These are phyloP conservation scores for Candida chilensis DNA, from an alignment of 805 yeast genomes.

Conservation along the genomic window DNA sequence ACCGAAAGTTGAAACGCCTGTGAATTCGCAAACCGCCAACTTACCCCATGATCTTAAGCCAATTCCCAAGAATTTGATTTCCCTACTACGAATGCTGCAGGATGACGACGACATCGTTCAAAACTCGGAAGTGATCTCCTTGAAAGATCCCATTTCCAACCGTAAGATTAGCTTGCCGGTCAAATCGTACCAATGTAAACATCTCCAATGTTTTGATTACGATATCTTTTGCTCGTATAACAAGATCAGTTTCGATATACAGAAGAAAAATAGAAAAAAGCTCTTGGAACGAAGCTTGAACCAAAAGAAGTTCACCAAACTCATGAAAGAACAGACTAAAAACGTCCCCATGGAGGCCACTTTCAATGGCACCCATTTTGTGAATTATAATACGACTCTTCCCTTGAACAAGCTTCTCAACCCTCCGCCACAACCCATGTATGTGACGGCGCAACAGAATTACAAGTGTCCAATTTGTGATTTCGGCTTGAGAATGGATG, in stretches of 20 bases:
- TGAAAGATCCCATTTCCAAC: not conserved
- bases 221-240: not conserved
- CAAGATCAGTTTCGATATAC: constrained; percentile 1
- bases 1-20: not conserved
- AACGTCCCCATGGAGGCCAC: not conserved
- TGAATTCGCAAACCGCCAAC: no score
- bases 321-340: not conserved
- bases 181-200: not conserved
- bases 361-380: not conserved
- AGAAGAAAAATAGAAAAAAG: not conserved
- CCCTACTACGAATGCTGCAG: not conserved
- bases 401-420: not conserved
- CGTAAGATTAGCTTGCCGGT: not conserved
- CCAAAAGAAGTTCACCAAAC: not conserved
- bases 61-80: not conserved
- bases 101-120: not conserved
- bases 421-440: not conserved
- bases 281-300: not conserved
- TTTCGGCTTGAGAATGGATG: not conserved
- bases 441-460: not conserved
- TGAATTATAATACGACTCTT: not conserved
- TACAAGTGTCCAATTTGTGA: constrained; percentile 1
- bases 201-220: constrained; percentile 1
- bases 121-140: not conserved
- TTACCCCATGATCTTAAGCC: no score